These are phyloP conservation scores for Cylindrodendrum hubeiense DNA, from an alignment of 2,329 filamentous ascomycete species.

Conservation along the genomic window DNA sequence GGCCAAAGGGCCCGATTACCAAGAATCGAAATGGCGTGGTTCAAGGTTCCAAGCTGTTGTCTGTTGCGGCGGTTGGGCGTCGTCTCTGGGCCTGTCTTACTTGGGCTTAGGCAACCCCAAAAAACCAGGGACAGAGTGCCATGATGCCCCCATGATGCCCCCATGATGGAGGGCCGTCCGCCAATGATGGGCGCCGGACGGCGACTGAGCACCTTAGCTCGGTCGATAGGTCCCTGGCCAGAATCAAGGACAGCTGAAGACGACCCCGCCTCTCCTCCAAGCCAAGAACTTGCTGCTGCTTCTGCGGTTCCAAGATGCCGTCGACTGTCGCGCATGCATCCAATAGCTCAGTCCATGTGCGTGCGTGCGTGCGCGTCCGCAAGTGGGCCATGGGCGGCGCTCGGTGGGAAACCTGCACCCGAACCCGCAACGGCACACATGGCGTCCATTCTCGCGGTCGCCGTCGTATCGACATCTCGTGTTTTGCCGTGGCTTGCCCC, in stretches of 20 bases:
- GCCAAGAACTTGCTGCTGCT: background rate
- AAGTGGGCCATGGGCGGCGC: slow-evolving; percentile 20
- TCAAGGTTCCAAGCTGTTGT: slow-evolving; percentile 23
- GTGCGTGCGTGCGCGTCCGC: slow-evolving; percentile 20
- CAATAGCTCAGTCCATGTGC: background rate
- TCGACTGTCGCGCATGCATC: background rate
- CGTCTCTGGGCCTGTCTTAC: slow-evolving; percentile 6
- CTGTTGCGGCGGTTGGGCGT: slow-evolving; percentile 8
- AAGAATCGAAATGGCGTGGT: slow-evolving; percentile 29
- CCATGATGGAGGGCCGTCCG: background rate
- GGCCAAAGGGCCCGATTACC: slow-evolving; percentile 23
- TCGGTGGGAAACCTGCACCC: slow-evolving; percentile 10
- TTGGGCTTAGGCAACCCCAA: slow-evolving; percentile 18
- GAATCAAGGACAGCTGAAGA: slow-evolving; percentile 22
- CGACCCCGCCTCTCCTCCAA: slow-evolving; percentile 3
- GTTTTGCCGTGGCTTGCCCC: slow-evolving; percentile 33
- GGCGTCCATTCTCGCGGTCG: slow-evolving; percentile 6
- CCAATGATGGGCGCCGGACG: slow-evolving; percentile 9
- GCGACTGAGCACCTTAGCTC: slow-evolving; percentile 9
- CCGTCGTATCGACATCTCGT: slow-evolving; percentile 43
- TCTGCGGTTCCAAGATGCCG: background rate
- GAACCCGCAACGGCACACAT: slow-evolving; percentile 6
- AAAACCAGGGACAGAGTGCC: slow-evolving; percentile 16
- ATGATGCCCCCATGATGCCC: slow-evolving; percentile 27
- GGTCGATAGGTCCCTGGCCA: slow-evolving; percentile 6